phyloP scores from a whole-genome alignment of 441 rosid genomes.

The Gossypium schwendimanii region DNA sequence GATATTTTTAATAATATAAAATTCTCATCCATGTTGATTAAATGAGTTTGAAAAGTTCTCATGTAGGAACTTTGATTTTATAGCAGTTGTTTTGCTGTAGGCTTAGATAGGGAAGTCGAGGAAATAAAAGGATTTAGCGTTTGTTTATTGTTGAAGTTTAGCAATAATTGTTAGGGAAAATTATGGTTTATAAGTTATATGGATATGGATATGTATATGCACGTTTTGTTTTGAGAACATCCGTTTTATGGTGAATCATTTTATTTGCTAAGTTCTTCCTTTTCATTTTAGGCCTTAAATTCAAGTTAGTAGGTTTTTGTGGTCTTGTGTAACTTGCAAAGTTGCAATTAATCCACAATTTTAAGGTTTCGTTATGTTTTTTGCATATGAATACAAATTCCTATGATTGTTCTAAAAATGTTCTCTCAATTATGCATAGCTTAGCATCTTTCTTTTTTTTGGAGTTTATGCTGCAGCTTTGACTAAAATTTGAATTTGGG shows the following conservation, averaged over 20 bases:
- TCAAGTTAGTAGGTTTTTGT: background rate
- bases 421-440: background rate
- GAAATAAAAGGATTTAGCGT: background rate
- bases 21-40: background rate
- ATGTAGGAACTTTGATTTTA: background rate
- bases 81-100: background rate
- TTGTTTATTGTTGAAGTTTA: background rate
- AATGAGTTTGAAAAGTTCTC: background rate
- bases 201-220: background rate
- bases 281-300: background rate
- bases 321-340: background rate
- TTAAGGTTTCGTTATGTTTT: background rate
- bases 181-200: background rate
- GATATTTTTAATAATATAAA: background rate
- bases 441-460: background rate
- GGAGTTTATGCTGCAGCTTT: background rate
- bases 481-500: background rate
- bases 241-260: background rate
- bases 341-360: background rate
- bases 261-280: background rate
- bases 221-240: background rate
- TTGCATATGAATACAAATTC: background rate
- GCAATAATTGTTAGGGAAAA: background rate
- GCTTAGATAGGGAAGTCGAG: background rate
- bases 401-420: background rate